Evolutionary conservation across 495 filamentous ascomycete species (phyloP).

Genomic region (Lophiostoma macrostomum): DNA sequence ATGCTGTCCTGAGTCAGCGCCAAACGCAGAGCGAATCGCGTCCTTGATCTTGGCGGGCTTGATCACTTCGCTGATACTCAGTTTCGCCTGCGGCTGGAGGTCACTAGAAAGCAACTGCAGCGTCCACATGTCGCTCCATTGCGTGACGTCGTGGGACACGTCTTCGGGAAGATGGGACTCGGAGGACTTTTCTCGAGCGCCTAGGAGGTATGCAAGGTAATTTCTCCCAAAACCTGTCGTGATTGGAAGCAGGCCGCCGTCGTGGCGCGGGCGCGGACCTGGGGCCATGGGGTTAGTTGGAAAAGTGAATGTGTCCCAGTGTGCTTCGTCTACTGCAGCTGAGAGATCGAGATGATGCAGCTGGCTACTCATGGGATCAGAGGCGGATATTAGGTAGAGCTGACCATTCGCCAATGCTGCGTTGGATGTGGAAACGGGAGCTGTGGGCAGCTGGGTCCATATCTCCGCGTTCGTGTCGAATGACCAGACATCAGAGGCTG

Average conservation of each 20-base stretch:
- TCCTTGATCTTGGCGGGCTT: conserved; percentile 54
- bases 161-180: background rate
- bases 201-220: conserved; percentile 55
- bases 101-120: conserved; percentile 48
- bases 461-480: conserved; percentile 43
- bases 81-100: conserved; percentile 7
- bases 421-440: conserved; percentile 38
- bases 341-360: conserved; percentile 46
- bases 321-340: conserved; percentile 36
- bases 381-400: conserved; percentile 47
- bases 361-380: conserved; percentile 41
- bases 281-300: conserved; percentile 48
- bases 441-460: conserved; percentile 48
- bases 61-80: conserved; percentile 22
- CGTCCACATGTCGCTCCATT: conserved; percentile 49
- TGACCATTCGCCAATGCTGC: conserved; percentile 44
- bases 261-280: conserved; percentile 46
- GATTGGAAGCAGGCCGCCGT: conserved; percentile 48
- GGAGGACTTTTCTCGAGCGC: too few relatives aligned
- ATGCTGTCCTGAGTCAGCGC: conserved; percentile 42
- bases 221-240: conserved; percentile 50
- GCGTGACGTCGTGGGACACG: conserved; percentile 16
- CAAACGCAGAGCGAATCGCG: conserved; percentile 44
- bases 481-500: conserved; percentile 42
- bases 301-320: conserved; percentile 48